Evolutionary conservation across 345 rosid genomes (phyloP), one percentile per base, ranked within the genome.

Genomic region (Salix brachista): DNA sequence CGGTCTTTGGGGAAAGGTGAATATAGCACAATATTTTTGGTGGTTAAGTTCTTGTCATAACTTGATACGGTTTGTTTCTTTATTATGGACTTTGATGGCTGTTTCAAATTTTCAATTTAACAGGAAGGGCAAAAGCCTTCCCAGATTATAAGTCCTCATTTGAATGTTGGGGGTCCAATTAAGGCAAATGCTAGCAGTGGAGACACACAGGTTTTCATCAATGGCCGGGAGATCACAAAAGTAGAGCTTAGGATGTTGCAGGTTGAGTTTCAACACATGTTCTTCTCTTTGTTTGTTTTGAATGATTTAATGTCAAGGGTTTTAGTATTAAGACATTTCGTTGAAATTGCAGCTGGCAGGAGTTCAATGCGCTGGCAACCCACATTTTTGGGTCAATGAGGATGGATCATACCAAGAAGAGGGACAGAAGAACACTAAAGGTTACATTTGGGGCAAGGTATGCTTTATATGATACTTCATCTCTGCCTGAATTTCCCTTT

Each of bases 1-100:
- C 23, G 99, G 99, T 64, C 90, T 96, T 62, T 96, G 99, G 99
- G 99, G 99, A 87, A 94, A 96, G 98, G 99, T 96, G 86, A 87
- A 71, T 80, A 61, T 75, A 28, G 50, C 50, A 46, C 72, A 34
- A 37, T 46, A 14, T 5, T 61, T 61, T 50, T 41, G 28, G 32
- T n/a, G 16, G 66, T 52, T 41, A 16, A 17, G n/a, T 19, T 75
- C 36, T 56, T 71, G n/a, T 36, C 61, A 1, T 61, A 28, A 26
- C 48, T 70, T 26, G 41, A 16, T 77, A 67, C 79, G 70, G 64
- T 50, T 75, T 64, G 18, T 67, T 44, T 72, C 41, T 18, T 75
- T 21, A 12, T 70, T 66, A 23, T 75, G 37, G 83, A 76, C 32
- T 34, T 70, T 86, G 74, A 76, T 79, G 61, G 32, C 77, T 81